Conservation (phyloP, 2,329 filamentous ascomycete genomes). For the Penicillium sp. region DNA sequence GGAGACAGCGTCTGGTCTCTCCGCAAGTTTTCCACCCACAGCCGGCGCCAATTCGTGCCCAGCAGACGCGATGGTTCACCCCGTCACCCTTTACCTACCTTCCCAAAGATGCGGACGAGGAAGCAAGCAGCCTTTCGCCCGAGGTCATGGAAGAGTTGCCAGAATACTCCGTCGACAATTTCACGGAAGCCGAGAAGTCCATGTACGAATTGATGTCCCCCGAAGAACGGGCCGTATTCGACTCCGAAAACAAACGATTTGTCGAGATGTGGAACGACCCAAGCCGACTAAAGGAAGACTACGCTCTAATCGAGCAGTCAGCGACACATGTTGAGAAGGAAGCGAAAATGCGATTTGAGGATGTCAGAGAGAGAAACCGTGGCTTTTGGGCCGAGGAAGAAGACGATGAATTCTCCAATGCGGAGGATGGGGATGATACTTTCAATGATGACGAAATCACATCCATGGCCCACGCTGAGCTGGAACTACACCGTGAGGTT, state of each 20-base stretch:
- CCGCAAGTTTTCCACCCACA: slow-evolving; percentile 15
- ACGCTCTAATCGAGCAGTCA: slow-evolving; percentile 30
- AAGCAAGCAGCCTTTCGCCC: slow-evolving; percentile 24
- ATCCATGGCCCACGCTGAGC: slow-evolving; percentile 74
- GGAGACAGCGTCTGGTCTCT: slow-evolving; percentile 23
- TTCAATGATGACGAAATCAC: slow-evolving; percentile 77
- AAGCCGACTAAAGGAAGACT: slow-evolving; percentile 23
- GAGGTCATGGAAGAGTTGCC: slow-evolving; percentile 28
- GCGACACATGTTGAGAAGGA: slow-evolving; percentile 30
- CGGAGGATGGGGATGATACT: slow-evolving; percentile 54
- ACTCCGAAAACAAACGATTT: slow-evolving; percentile 31
- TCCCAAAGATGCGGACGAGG: slow-evolving; percentile 24
- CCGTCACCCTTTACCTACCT: slow-evolving; percentile 29
- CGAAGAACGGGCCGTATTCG: slow-evolving; percentile 33
- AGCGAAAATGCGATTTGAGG: slow-evolving; percentile 27
- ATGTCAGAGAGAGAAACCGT: slow-evolving; percentile 19
- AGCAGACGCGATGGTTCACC: slow-evolving; percentile 30
- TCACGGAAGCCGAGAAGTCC: slow-evolving; percentile 31
- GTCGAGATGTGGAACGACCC: slow-evolving; percentile 37
- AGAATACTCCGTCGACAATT: slow-evolving; percentile 34
- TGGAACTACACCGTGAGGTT: slow-evolving; percentile 83
- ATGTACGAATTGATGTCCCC: slow-evolving; percentile 38
- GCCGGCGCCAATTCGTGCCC: slow-evolving; percentile 11
- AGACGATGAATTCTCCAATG: slow-evolving; percentile 39
- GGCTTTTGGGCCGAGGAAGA: slow-evolving; percentile 46